A percentile compares a stretch with the other conserved stretches of the same genome.
Conservation (phyloP, 805 yeast genomes). For the Candida boidinii region DNA sequence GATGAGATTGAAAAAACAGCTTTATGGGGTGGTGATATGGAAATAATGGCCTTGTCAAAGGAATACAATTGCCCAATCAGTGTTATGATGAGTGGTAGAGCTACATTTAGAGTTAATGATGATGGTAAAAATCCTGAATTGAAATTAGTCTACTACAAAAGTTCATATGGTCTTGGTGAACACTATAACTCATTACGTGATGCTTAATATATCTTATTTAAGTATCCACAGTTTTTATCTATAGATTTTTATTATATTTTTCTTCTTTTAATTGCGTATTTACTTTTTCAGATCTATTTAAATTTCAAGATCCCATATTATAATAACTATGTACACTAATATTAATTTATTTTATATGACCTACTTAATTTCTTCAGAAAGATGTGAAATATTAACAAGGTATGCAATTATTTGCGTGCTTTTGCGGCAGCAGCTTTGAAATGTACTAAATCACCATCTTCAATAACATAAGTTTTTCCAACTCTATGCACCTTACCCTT, state of each 20-base stretch:
- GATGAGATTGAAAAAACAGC: conserved; percentile 64
- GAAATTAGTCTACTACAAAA: conserved; percentile 74
- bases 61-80: conserved; percentile 68
- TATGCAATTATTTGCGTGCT: too few species aligned
- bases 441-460: conserved; percentile 86
- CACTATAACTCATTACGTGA: conserved; percentile 75
- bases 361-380: too few species aligned
- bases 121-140: conserved; percentile 45
- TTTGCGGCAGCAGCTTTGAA: conserved; percentile 75
- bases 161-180: conserved; percentile 85
- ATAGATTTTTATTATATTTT: not conserved
- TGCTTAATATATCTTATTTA: not conserved
- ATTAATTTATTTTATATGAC: too few species aligned
- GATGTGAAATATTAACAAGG: not conserved
- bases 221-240: not conserved
- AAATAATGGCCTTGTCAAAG: conserved; percentile 71
- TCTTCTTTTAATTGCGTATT: too few species aligned
- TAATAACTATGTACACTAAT: too few species aligned
- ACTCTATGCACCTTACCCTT: conserved; percentile 85
- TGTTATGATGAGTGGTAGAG: conserved; percentile 70
- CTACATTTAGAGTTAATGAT: conserved; percentile 57
- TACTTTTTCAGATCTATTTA: too few species aligned
- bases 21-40: conserved; percentile 96
- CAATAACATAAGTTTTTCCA: conserved; percentile 75
- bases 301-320: too few species aligned